A percentile compares a stretch with the other conserved stretches of the same genome.
Evolutionary conservation across 2,329 filamentous ascomycete species (phyloP).

Genomic region (Aureobasidium uvarum): DNA sequence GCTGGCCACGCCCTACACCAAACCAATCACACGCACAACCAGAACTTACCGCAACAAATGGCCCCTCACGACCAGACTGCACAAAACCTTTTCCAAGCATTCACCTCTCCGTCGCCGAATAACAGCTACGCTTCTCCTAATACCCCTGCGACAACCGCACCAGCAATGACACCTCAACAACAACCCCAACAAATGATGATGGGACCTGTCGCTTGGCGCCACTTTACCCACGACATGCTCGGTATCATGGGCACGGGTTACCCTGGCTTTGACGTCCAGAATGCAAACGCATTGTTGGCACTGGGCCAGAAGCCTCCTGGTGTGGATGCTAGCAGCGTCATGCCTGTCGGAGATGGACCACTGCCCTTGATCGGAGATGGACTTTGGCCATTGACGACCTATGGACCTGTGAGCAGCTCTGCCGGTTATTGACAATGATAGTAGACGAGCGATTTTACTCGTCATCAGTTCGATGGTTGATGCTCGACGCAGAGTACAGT

Average conservation of each 20-base stretch:
- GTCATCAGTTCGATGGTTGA: neutral
- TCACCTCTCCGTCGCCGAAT: slow-evolving; percentile 24
- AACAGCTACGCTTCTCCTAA: slow-evolving; percentile 15
- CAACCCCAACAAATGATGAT: slow-evolving; percentile 28
- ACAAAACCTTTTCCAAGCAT: slow-evolving; percentile 24
- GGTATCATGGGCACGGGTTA: slow-evolving; percentile 26
- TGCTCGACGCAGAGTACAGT: neutral
- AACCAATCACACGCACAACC: slow-evolving; percentile 27
- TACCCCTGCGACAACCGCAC: slow-evolving; percentile 6
- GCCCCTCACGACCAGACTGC: slow-evolving; percentile 22
- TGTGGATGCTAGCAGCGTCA: slow-evolving; percentile 16
- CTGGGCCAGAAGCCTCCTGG: slow-evolving; percentile 34
- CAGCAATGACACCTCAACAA: slow-evolving; percentile 24
- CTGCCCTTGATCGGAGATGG: slow-evolving; percentile 20
- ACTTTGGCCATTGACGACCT: slow-evolving; percentile 24
- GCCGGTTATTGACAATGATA: slow-evolving; percentile 22
- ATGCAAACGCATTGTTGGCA: slow-evolving; percentile 43
- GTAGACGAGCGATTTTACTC: neutral
- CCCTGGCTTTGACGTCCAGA: slow-evolving; percentile 42
- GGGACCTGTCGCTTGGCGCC: slow-evolving; percentile 37
- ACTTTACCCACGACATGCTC: slow-evolving; percentile 36
- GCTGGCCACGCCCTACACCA: slow-evolving; percentile 27
- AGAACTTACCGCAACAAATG: slow-evolving; percentile 22
- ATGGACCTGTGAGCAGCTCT: slow-evolving; percentile 23
- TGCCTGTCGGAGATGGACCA: slow-evolving; percentile 13